These are phyloP conservation scores for Colletotrichum sp. DNA, from an alignment of 2,329 filamentous ascomycete species.

Conservation along the genomic window DNA sequence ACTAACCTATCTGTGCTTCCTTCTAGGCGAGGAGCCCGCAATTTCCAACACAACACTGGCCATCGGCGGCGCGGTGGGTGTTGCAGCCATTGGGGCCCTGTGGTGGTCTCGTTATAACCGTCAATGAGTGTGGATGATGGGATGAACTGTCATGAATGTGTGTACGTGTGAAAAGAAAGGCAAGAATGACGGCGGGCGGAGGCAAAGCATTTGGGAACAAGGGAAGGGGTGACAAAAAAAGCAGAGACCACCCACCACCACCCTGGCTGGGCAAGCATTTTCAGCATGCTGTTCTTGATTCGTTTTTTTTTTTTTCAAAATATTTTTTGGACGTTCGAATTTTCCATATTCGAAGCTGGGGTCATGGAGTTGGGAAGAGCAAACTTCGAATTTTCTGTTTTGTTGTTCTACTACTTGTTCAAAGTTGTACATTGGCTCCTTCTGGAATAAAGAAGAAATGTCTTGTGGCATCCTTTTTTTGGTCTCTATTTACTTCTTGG, in stretches of 20 bases:
- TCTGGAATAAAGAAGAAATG: neutral
- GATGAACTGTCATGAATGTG: neutral
- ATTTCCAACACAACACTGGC: conserved; percentile 32
- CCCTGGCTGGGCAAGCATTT: neutral
- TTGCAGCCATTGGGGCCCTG: conserved; percentile 32
- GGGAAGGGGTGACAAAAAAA: neutral
- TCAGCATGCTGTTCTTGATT: neutral
- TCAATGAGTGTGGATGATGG: neutral
- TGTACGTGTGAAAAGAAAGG: neutral
- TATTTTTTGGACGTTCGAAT: neutral
- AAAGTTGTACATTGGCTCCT: conserved; percentile 10
- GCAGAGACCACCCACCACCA: neutral
- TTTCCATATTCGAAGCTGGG: neutral
- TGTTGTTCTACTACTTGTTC: neutral
- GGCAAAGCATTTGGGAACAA: neutral
- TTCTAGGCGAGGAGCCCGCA: conserved; percentile 35
- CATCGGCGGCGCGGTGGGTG: conserved; percentile 39
- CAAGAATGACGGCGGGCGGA: neutral
- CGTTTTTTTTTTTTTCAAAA: neutral
- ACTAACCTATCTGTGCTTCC: conserved; percentile 24
- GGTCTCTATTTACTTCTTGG: neutral
- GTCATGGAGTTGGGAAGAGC: conserved; percentile 3
- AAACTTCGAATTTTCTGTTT: neutral
- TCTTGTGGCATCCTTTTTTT: neutral
- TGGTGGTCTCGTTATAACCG: conserved; percentile 19